Evolutionary conservation across 306 rosid species (phyloP).

Genomic region (Castanospermum australe): DNA sequence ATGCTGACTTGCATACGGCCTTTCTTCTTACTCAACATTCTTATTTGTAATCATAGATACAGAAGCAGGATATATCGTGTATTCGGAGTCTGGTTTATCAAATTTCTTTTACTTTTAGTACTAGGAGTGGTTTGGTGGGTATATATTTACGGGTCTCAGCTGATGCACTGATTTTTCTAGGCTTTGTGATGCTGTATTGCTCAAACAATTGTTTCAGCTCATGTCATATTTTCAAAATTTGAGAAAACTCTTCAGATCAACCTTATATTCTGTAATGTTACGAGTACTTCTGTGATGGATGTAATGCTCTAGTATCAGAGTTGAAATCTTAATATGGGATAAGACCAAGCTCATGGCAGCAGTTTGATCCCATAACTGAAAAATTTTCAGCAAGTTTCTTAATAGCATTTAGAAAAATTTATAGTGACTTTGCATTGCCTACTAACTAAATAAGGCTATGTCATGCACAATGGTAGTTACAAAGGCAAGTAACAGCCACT

Average conservation of each 20-base stretch:
- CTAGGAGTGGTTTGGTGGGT: neutral
- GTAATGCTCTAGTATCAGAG: neutral
- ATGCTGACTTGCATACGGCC: neutral
- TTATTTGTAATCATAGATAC: neutral
- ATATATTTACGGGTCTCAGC: neutral
- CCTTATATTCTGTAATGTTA: neutral
- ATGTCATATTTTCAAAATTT: neutral
- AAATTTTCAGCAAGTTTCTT: no score
- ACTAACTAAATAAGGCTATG: neutral
- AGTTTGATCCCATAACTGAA: neutral
- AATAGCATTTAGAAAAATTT: neutral
- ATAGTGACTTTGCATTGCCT: neutral
- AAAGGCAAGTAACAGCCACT: neutral
- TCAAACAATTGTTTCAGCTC: neutral
- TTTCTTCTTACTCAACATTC: neutral
- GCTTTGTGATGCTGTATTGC: neutral
- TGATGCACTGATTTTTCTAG: neutral
- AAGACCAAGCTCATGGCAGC: neutral
- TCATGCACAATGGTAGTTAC: no score
- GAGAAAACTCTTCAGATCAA: neutral
- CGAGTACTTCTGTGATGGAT: neutral
- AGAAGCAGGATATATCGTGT: constrained; percentile 1
- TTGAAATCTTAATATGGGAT: neutral
- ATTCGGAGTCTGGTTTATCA: neutral
- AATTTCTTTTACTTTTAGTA: neutral